Conservation (phyloP, 2,329 filamentous ascomycete genomes). For the Gaeumannomyces tritici region DNA sequence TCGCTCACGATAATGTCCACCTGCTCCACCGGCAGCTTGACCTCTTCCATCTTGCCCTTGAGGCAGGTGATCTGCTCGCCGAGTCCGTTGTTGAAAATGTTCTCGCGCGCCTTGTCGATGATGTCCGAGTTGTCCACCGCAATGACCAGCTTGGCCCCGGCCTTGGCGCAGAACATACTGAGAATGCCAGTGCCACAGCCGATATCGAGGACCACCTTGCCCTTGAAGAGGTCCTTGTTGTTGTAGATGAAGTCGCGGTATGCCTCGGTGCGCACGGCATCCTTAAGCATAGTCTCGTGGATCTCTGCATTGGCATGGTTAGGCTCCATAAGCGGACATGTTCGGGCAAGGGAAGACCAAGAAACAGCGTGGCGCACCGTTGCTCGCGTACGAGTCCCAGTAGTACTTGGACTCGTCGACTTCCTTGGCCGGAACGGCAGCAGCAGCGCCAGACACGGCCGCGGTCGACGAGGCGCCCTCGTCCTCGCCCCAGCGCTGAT, state of each 20-base stretch:
- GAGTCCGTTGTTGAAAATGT: slow-evolving; percentile 72
- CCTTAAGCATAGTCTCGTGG: slow-evolving; percentile 93
- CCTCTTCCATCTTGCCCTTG: slow-evolving; percentile 81
- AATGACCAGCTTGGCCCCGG: slow-evolving; percentile 76
- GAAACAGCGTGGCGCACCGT: slow-evolving; percentile 34
- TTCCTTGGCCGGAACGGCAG: slow-evolving; percentile 10
- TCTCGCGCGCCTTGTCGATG: slow-evolving; percentile 76
- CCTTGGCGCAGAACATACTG: slow-evolving; percentile 89
- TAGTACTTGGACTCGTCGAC: slow-evolving; percentile 35
- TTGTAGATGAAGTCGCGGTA: slow-evolving; percentile 94
- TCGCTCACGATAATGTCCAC: slow-evolving; percentile 95
- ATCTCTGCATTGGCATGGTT: slow-evolving; percentile 50
- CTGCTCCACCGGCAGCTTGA: slow-evolving; percentile 63
- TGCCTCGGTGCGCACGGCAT: slow-evolving; percentile 75
- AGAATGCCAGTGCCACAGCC: slow-evolving; percentile 78
- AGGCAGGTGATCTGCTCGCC: slow-evolving; percentile 67
- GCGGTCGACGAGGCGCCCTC: slow-evolving; percentile 24
- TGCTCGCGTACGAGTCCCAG: slow-evolving; percentile 52
- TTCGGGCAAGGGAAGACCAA: neutral
- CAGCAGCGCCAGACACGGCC: slow-evolving; percentile 4
- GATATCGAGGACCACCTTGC: slow-evolving; percentile 82
- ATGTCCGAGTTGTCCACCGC: slow-evolving; percentile 91
- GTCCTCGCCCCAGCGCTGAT: slow-evolving; percentile 53
- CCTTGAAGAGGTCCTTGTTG: slow-evolving; percentile 78
- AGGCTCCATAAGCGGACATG: neutral